A percentile compares a stretch with the other conserved stretches of the same genome.
Conservation (phyloP, 805 yeast species). For the Spathaspora hagerdaliae region DNA sequence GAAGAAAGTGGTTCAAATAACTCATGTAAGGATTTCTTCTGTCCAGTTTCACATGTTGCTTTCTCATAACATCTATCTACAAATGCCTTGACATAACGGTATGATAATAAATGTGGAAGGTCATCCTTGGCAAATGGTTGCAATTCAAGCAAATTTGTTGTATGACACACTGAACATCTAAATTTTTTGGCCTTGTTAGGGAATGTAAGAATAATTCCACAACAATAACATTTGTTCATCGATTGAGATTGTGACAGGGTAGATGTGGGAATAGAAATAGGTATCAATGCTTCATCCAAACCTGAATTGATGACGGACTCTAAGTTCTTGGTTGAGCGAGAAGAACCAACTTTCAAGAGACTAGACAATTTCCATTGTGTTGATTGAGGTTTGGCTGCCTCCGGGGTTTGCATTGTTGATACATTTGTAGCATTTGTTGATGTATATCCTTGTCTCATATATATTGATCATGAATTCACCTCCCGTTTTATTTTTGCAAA, state of each 20-base stretch:
- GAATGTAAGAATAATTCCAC: constrained; percentile 31
- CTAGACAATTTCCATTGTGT: too few relatives aligned
- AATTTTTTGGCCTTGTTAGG: constrained; percentile 33
- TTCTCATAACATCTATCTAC: constrained; percentile 29
- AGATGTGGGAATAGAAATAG: neutral
- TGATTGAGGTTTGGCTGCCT: too few relatives aligned
- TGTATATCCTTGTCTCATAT: too few relatives aligned
- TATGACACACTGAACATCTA: constrained; percentile 60
- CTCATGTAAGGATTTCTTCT: constrained; percentile 18
- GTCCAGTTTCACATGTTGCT: constrained; percentile 8
- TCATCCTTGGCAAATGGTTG: constrained; percentile 1
- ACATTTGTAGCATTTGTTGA: too few relatives aligned
- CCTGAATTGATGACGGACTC: too few relatives aligned
- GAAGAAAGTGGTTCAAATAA: constrained; percentile 49
- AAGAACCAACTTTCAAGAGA: too few relatives aligned
- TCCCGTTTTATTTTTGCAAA: too few relatives aligned
- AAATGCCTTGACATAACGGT: constrained; percentile 24
- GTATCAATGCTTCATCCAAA: too few relatives aligned
- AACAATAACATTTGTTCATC: constrained; percentile 33
- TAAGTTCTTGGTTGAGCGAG: too few relatives aligned
- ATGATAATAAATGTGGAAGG: constrained; percentile 23
- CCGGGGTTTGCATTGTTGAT: too few relatives aligned
- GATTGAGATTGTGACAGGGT: neutral
- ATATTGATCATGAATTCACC: too few relatives aligned
- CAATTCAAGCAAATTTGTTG: constrained; percentile 34